Conservation (phyloP, 768 basidiomycete species). For the Royoungia palumana region DNA sequence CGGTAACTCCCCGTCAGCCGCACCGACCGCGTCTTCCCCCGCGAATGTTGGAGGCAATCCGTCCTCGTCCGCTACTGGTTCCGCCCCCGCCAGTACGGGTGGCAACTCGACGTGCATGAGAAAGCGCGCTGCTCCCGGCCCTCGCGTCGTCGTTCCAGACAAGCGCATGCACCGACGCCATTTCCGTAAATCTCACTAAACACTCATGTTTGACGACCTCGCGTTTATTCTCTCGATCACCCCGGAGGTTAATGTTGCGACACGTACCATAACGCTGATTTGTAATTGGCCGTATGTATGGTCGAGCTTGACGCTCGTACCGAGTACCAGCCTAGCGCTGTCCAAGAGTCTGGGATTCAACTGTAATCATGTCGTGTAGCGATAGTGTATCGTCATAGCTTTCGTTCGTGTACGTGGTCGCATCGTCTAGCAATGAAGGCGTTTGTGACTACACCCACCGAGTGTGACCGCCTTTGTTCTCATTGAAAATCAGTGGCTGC, state of each 20-base stretch:
- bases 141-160: background rate
- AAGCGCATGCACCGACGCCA: slow-evolving; percentile 20
- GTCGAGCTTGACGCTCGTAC: too few species aligned
- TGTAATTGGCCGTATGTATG: too few species aligned
- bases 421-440: too few species aligned
- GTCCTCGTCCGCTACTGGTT: background rate
- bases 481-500: too few species aligned
- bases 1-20: background rate
- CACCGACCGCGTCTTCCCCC: slow-evolving; percentile 1
- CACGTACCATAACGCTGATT: too few species aligned
- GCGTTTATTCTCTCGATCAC: background rate
- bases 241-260: background rate
- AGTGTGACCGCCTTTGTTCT: too few species aligned
- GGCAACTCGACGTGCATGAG: slow-evolving; percentile 7
- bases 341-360: too few species aligned
- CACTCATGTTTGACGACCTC: background rate
- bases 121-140: slow-evolving; percentile 10
- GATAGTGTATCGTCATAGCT: too few species aligned
- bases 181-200: slow-evolving; percentile 9
- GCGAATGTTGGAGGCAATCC: background rate
- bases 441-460: too few species aligned
- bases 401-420: too few species aligned
- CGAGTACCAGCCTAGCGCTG: too few species aligned
- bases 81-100: background rate
- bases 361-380: too few species aligned